A percentile compares a stretch with the other conserved stretches of the same genome.
Conservation (phyloP, 331 rosid species). For the Cydonia oblonga region DNA sequence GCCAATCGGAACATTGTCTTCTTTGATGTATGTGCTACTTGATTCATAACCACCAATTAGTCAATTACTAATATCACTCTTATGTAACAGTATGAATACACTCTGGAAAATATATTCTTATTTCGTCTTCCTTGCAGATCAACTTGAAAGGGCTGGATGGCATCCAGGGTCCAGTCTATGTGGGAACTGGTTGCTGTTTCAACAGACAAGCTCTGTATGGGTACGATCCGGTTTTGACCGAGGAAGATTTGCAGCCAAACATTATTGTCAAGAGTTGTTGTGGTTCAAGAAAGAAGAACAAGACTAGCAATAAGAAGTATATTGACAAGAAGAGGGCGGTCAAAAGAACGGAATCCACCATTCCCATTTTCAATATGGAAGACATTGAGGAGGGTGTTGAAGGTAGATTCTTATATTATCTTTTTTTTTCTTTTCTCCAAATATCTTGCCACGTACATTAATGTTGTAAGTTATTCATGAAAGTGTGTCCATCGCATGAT, state of each 20-base stretch:
- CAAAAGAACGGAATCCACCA: slow-evolving; percentile 82
- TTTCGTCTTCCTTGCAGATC: slow-evolving; percentile 37
- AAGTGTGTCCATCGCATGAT: not conserved
- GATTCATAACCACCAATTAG: not conserved
- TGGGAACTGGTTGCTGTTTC: slow-evolving; percentile 99
- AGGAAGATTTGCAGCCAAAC: slow-evolving; percentile 90
- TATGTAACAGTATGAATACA: not conserved
- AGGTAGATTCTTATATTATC: slow-evolving; percentile 37
- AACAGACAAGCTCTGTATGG: slow-evolving; percentile 98
- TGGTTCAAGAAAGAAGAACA: slow-evolving; percentile 87
- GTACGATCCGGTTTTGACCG: slow-evolving; percentile 82
- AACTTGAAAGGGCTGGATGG: slow-evolving; percentile 97
- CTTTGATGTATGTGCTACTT: slow-evolving; percentile 63
- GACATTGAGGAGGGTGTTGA: slow-evolving; percentile 97
- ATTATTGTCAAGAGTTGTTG: slow-evolving; percentile 89
- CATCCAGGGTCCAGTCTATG: slow-evolving; percentile 97
- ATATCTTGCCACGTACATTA: not conserved
- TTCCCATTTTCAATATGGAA: slow-evolving; percentile 87
- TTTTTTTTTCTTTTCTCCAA: not conserved
- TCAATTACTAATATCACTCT: not conserved
- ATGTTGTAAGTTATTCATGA: not conserved
- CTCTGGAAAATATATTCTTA: slow-evolving; percentile 4
- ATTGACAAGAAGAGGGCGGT: slow-evolving; percentile 75
- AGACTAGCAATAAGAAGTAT: slow-evolving; percentile 53
- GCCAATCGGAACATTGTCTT: slow-evolving; percentile 98